A percentile compares a stretch with the other conserved stretches of the same genome.
phyloP scores from a whole-genome alignment of 139 green algal species.

The Tetradesmus obliquus region DNA sequence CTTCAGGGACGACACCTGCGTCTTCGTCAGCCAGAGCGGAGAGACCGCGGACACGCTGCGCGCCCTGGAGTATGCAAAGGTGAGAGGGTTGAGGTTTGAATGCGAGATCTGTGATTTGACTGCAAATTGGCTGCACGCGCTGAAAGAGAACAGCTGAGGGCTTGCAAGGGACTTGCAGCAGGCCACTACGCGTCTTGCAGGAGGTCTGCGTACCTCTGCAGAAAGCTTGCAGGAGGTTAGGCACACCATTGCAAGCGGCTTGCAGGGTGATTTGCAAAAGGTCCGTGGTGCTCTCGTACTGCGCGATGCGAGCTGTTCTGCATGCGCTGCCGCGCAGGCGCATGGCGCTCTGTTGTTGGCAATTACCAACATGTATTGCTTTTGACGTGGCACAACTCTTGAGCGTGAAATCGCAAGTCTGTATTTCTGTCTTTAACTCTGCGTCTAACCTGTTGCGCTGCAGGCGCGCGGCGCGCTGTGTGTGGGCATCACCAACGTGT shows the following conservation, averaged over 20 bases:
- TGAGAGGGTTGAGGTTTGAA: neutral
- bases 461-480: slow-evolving; percentile 84
- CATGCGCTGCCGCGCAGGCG: slow-evolving; percentile 42
- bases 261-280: no score
- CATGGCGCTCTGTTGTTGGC: slow-evolving; percentile 95
- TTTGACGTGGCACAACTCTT: no score
- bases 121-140: slow-evolving; percentile 32
- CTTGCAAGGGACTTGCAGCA: no score
- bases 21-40: slow-evolving; percentile 95
- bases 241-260: no score
- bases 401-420: no score
- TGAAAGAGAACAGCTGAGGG: neutral
- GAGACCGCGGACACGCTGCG: slow-evolving; percentile 98
- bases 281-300: no score
- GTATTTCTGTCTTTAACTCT: no score
- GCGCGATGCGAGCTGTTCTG: no score
- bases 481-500: slow-evolving; percentile 98
- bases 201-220: no score
- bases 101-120: neutral
- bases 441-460: neutral
- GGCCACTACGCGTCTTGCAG: no score
- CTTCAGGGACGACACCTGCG: slow-evolving; percentile 92
- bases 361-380: slow-evolving; percentile 97
- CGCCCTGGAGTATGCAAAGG: slow-evolving; percentile 88
- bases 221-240: no score